Evolutionary conservation across 176 grass and related monocot genomes (phyloP).

Genomic region (Otatea glauca): DNA sequence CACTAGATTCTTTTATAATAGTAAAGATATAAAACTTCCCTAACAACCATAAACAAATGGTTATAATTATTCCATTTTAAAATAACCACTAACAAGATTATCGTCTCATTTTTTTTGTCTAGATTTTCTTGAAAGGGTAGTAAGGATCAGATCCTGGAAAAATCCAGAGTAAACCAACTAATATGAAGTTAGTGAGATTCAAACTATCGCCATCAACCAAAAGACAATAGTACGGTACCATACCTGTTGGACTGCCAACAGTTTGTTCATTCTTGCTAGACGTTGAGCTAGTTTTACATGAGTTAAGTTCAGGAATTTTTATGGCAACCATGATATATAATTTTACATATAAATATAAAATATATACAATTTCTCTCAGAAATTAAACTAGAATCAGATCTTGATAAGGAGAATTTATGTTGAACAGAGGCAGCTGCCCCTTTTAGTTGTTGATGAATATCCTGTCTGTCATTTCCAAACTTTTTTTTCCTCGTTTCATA

Average conservation of each 20-base stretch:
- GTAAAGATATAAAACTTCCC: neutral
- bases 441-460: neutral
- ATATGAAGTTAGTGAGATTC: neutral
- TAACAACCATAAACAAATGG: neutral
- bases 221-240: neutral
- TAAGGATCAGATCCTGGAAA: too few relatives aligned
- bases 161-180: neutral
- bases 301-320: neutral
- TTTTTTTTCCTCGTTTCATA: neutral
- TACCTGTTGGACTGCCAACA: neutral
- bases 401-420: neutral
- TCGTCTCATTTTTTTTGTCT: neutral
- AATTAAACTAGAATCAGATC: neutral
- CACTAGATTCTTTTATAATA: too few relatives aligned
- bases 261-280: too few relatives aligned
- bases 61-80: neutral
- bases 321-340: neutral
- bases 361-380: too few relatives aligned
- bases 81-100: too few relatives aligned
- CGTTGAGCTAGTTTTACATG: neutral
- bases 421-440: neutral
- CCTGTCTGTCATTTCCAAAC: neutral
- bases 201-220: neutral
- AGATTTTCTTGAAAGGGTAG: too few relatives aligned
- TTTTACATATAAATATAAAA: neutral